phyloP scores from a whole-genome alignment of 1,284 basidiomycete species.

The Boletus smithii region DNA sequence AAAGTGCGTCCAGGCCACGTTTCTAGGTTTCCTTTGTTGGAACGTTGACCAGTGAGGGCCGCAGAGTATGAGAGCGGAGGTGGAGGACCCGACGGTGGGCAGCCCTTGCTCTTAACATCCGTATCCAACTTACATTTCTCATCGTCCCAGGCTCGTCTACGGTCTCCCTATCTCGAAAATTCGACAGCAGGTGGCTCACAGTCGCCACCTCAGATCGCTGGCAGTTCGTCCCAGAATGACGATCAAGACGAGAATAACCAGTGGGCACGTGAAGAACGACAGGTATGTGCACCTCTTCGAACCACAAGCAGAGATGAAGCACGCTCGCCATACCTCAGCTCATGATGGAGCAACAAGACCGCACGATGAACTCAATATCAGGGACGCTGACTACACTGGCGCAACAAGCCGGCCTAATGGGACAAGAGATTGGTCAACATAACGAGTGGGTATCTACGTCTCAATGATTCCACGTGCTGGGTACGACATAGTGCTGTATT shows the following conservation, averaged over 20 bases:
- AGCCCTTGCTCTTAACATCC: not conserved
- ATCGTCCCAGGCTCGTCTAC: conserved; percentile 10
- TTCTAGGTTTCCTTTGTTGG: conserved; percentile 2
- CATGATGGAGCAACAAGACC: conserved; percentile 83
- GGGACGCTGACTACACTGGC: conserved; percentile 79
- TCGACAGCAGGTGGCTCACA: conserved; percentile 15
- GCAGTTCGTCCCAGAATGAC: conserved; percentile 23
- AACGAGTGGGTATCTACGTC: conserved; percentile 61
- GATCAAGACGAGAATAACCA: conserved; percentile 62
- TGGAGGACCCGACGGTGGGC: conserved; percentile 19
- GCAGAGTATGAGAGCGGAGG: conserved; percentile 66
- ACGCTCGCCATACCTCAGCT: conserved; percentile 45
- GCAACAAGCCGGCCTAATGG: conserved; percentile 88
- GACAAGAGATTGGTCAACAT: conserved; percentile 83
- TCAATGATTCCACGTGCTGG: not conserved
- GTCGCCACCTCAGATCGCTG: conserved; percentile 7
- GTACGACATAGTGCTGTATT: no score
- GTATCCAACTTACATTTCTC: not conserved
- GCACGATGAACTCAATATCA: conserved; percentile 78
- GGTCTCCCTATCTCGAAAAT: conserved; percentile 16
- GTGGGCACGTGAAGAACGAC: conserved; percentile 83
- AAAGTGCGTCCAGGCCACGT: conserved; percentile 53
- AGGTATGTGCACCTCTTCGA: conserved; percentile 43
- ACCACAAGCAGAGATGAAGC: not conserved
- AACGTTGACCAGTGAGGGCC: conserved; percentile 38